Evolutionary conservation across 495 filamentous ascomycete genomes (phyloP), one percentile per base, ranked within the genome.

Genomic region (Mytilinidion resinicola): DNA sequence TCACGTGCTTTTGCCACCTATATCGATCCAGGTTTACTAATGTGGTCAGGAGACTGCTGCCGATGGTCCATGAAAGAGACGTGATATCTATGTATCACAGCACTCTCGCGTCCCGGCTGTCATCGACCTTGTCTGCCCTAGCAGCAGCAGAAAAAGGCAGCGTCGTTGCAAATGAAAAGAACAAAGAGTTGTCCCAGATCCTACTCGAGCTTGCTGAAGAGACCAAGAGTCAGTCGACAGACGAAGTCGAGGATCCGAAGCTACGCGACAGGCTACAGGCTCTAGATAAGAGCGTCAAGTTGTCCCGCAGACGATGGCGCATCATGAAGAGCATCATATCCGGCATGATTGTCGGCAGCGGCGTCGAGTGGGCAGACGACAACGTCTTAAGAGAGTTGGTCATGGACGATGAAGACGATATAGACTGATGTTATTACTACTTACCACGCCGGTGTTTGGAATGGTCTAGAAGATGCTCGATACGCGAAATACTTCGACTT

Each of bases 331-430:
- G 79, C 39, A 79, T 88, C 25, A 78, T 85, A 11, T 86, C 84
- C 54, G 88, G 82, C 4, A 77, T 88, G 38, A 80, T 96, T 35
- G 89, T 85, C 20, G 89, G 86, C 7, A 96, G 90, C 69, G 91
- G 90, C 43, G 73, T 93, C 36, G 82, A 95, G 62, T 96, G 91
- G 91, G 83, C 80, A 19, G 76, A 82, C 47, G 83, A 95, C 70
- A 80, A 83, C 41, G 76, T 74, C 52, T 75, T 96, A 54, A 74
- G 82, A 58, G 82, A 80, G 48, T 74, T 93, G 59, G 90, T 96
- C 19, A 75, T 95, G 54, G 88, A 91, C 70, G 79, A 83, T 55
- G 84, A 86, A 60, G 79, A 81, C 43, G 81, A 80, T 61, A 49
- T 64, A 14, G 60, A 43, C 10, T 30, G 20, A 48, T 6, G 25